Conservation (phyloP, 169 alveolate genomes). For the Cryptosporidium sp. region DNA sequence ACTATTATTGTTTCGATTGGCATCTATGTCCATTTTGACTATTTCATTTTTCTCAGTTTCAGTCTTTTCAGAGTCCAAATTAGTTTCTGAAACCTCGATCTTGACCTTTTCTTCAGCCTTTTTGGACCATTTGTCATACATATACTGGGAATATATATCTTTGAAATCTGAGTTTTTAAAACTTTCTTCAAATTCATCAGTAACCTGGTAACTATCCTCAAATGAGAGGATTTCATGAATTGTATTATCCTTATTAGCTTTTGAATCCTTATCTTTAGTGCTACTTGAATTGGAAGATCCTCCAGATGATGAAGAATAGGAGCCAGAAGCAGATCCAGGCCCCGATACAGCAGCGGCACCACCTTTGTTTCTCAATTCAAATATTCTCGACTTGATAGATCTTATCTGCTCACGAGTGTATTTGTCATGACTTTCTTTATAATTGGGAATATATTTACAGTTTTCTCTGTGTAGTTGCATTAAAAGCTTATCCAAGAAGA, state of each 20-base stretch:
- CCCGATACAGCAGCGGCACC: neutral
- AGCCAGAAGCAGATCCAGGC: neutral
- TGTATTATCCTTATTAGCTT: neutral
- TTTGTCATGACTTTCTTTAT: slow-evolving; percentile 76
- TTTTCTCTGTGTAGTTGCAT: slow-evolving; percentile 88
- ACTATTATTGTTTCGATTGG: neutral
- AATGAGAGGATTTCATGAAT: slow-evolving; percentile 30
- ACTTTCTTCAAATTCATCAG: slow-evolving; percentile 56
- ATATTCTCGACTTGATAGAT: slow-evolving; percentile 64
- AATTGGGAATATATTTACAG: slow-evolving; percentile 84
- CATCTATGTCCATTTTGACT: neutral
- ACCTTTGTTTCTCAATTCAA: slow-evolving; percentile 54
- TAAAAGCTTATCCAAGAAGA: slow-evolving; percentile 89
- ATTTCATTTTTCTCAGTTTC: neutral
- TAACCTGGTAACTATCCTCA: slow-evolving; percentile 41
- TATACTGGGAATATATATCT: slow-evolving; percentile 63
- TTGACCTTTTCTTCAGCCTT: slow-evolving; percentile 34
- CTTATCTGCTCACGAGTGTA: slow-evolving; percentile 59
- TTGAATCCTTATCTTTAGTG: slow-evolving; percentile 8
- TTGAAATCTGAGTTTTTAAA: slow-evolving; percentile 19
- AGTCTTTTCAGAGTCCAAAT: neutral
- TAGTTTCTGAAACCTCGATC: slow-evolving; percentile 3
- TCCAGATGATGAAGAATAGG: neutral
- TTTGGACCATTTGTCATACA: slow-evolving; percentile 62
- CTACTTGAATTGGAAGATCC: neutral